A percentile compares a stretch with the other conserved stretches of the same genome.
phyloP scores from a whole-genome alignment of 768 basidiomycete genomes.

The Boletellus ananas region DNA sequence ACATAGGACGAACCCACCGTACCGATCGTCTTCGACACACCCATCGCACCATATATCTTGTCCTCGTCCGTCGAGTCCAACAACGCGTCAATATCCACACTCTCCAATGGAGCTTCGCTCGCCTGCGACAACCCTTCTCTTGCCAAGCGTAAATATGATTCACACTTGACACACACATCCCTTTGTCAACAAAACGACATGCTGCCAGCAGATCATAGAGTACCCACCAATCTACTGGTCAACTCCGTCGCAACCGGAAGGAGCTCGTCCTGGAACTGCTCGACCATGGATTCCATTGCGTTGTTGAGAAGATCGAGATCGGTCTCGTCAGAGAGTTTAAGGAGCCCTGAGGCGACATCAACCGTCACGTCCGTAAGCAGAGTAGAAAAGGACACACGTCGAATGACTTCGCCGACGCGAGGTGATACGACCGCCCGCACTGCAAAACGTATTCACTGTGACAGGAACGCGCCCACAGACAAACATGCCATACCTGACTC shows the following conservation, averaged over 20 bases:
- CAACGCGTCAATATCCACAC: slow-evolving; percentile 53
- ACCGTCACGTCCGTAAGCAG: neutral
- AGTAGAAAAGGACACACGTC: slow-evolving; percentile 44
- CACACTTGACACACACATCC: slow-evolving; percentile 46
- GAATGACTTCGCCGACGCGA: slow-evolving; percentile 82
- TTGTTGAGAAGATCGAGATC: slow-evolving; percentile 81
- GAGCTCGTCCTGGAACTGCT: slow-evolving; percentile 79
- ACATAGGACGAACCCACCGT: slow-evolving; percentile 46
- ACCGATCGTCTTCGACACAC: slow-evolving; percentile 78
- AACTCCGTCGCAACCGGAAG: slow-evolving; percentile 82
- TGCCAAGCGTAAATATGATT: slow-evolving; percentile 77
- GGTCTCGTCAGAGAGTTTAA: slow-evolving; percentile 87
- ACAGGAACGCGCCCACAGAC: neutral
- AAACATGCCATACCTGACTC: slow-evolving; percentile 49
- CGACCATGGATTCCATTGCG: slow-evolving; percentile 84
- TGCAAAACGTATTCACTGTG: slow-evolving; percentile 20
- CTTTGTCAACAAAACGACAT: neutral
- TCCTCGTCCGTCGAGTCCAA: slow-evolving; percentile 65
- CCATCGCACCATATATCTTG: slow-evolving; percentile 86
- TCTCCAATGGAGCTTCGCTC: slow-evolving; percentile 47
- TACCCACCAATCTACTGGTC: slow-evolving; percentile 66
- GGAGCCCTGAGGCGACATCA: slow-evolving; percentile 51
- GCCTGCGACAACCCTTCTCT: slow-evolving; percentile 55
- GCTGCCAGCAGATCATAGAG: neutral
- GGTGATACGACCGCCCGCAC: slow-evolving; percentile 69